These are phyloP conservation scores for Aspergillus kassunensis DNA, from an alignment of 495 filamentous ascomycete genomes.

Conservation along the genomic window DNA sequence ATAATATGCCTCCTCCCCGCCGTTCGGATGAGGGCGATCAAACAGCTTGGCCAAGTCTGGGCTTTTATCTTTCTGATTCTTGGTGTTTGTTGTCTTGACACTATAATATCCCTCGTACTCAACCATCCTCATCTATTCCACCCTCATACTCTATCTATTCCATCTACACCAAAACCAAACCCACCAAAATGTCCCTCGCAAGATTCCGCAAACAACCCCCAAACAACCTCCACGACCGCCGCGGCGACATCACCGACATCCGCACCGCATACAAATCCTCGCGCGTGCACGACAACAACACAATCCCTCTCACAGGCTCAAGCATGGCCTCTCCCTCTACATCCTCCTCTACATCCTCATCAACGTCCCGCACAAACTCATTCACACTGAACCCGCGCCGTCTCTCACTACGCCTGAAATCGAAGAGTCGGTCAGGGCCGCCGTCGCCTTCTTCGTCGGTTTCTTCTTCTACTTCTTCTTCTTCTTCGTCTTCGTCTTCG, in stretches of 20 bases:
- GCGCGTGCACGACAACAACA: conserved; percentile 6
- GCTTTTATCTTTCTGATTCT: neutral
- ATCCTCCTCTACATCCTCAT: neutral
- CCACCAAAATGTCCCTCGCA: conserved; percentile 29
- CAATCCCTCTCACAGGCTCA: conserved; percentile 4
- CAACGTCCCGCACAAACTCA: neutral
- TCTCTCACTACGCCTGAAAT: conserved; percentile 30
- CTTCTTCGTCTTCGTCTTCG: neutral
- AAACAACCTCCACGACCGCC: conserved; percentile 32
- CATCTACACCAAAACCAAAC: too few relatives aligned
- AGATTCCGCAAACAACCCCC: conserved; percentile 24
- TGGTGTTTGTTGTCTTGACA: neutral
- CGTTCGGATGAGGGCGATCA: conserved; percentile 1
- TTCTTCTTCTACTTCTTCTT: neutral
- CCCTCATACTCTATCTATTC: conserved; percentile 12
- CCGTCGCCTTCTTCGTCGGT: neutral
- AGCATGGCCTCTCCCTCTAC: neutral
- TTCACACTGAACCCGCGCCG: conserved; percentile 27
- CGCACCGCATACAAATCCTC: conserved; percentile 35
- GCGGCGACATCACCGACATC: conserved; percentile 41
- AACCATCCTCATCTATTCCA: neutral
- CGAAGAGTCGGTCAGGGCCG: neutral
- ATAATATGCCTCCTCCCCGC: neutral
- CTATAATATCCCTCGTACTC: too few relatives aligned
- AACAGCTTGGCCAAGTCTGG: conserved; percentile 7